Evolutionary conservation across 495 filamentous ascomycete species (phyloP), one percentile per base, ranked within the genome.

Genomic region (Aspergillus sparsus): DNA sequence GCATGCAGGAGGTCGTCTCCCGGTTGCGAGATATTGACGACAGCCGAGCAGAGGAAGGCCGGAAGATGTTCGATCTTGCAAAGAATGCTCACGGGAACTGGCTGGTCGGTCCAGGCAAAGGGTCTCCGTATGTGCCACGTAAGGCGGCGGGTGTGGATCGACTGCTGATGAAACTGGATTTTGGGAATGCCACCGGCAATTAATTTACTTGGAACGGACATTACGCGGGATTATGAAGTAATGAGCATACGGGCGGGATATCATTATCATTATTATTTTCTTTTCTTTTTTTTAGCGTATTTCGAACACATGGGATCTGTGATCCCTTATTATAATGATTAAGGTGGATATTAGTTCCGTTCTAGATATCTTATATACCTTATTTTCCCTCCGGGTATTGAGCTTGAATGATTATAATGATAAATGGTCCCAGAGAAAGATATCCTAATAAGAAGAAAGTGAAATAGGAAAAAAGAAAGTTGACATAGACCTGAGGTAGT

Each of bases 131-230:
- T 69, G 79, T 83, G 53, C 87, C 88, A 7, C 79, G 82, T 55
- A 84, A 85, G 46, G 81, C 86, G 5, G 87, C 86, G 3, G 89
- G 90, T 7, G 84, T 94, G 21, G 89, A 93, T 75, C 78, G 89
- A 53, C 76, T 96, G 68, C 68, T 96, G 46, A 92, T 95, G 89
- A 93, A 93, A 70, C 74, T 96, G 58, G 91, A 94, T 76, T 91
- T 90, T 76, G 82, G 76, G 36, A 80, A 76, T 58, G 66, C 75
- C 27, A 58, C 12, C 31, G 33, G 53, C 9, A 53, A 53, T 53
- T 60, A 54, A 15, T 15, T 12, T 34, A 18, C 27, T 58, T 27
- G 21, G 34, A 32, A 9, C 11, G 32, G 50, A 2, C 10, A 35
- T 33, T 35, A 52, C 8, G 15, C 13, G 37, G 49, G 27, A 33